These are phyloP conservation scores for Calonectria honghensis DNA, from an alignment of 2,329 filamentous ascomycete species.

Conservation along the genomic window DNA sequence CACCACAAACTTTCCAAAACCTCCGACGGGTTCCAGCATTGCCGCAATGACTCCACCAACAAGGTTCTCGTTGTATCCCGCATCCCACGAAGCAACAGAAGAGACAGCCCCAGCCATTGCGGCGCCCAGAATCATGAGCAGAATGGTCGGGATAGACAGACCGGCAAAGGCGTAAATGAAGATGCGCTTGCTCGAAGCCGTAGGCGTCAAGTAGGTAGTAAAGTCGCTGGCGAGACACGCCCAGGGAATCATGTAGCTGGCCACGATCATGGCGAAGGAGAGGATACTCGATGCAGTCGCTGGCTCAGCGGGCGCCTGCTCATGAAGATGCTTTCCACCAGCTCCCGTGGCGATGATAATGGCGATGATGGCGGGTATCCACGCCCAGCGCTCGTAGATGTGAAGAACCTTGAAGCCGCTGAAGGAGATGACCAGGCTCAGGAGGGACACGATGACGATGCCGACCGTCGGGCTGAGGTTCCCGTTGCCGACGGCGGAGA, in stretches of 20 bases:
- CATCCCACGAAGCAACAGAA: conserved; percentile 21
- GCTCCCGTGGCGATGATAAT: conserved; percentile 64
- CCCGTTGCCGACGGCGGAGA: conserved; percentile 61
- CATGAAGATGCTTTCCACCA: conserved; percentile 61
- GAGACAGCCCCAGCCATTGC: conserved; percentile 34
- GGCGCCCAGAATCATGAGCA: conserved; percentile 39
- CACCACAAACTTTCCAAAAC: conserved; percentile 53
- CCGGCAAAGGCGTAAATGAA: conserved; percentile 71
- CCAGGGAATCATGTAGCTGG: conserved; percentile 75
- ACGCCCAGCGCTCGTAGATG: conserved; percentile 67
- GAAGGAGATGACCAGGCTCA: conserved; percentile 68
- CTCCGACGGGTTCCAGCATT: conserved; percentile 35
- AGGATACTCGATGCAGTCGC: conserved; percentile 62
- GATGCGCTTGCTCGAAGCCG: conserved; percentile 58
- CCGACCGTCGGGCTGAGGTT: conserved; percentile 65
- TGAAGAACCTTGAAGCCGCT: conserved; percentile 67
- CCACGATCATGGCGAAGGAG: conserved; percentile 71
- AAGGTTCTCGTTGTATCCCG: conserved; percentile 30
- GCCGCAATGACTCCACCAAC: conserved; percentile 25
- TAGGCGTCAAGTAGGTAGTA: conserved; percentile 66
- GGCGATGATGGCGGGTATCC: conserved; percentile 65
- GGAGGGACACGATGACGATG: conserved; percentile 68
- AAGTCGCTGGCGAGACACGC: conserved; percentile 66
- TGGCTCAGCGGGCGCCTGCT: conserved; percentile 56
- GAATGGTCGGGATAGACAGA: conserved; percentile 52